phyloP scores from a whole-genome alignment of 371 early-diverging fungal species.

The Blyttiomyces sp. region DNA sequence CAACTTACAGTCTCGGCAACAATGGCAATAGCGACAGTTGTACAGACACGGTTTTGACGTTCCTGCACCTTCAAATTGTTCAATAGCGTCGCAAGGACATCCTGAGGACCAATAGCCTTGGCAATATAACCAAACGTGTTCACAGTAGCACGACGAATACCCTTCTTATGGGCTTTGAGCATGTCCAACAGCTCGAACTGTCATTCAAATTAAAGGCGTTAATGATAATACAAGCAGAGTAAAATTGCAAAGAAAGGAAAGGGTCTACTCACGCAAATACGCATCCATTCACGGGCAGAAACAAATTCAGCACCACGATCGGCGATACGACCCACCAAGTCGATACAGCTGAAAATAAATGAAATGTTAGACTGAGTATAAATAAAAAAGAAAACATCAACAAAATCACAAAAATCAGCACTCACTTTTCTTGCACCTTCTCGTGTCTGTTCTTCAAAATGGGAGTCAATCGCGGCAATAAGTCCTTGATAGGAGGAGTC shows the following conservation, averaged over 20 bases:
- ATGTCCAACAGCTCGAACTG: constrained; percentile 95
- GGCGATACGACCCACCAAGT: constrained; percentile 95
- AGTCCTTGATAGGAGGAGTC: constrained; percentile 97
- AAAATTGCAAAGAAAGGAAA: neutral
- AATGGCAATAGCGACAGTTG: constrained; percentile 95
- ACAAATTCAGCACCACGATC: constrained; percentile 98
- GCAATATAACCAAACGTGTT: constrained; percentile 98
- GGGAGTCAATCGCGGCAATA: constrained; percentile 92
- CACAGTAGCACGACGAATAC: constrained; percentile 92
- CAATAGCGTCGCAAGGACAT: constrained; percentile 93
- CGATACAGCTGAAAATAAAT: constrained; percentile 51
- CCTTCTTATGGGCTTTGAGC: constrained; percentile 93
- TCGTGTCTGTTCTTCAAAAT: constrained; percentile 97
- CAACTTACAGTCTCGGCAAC: constrained; percentile 95
- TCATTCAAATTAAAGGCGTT: too few species aligned
- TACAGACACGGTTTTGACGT: constrained; percentile 97
- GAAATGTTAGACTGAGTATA: neutral
- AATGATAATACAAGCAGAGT: neutral
- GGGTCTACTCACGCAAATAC: constrained; percentile 90
- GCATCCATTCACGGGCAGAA: constrained; percentile 98
- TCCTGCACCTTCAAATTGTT: constrained; percentile 98
- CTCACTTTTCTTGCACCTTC: constrained; percentile 95
- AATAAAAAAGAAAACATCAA: constrained; percentile 7
- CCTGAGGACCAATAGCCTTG: constrained; percentile 98
- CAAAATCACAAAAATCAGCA: too few species aligned